Conservation (phyloP, 2,329 filamentous ascomycete genomes). For the Fusarium avenaceum region DNA sequence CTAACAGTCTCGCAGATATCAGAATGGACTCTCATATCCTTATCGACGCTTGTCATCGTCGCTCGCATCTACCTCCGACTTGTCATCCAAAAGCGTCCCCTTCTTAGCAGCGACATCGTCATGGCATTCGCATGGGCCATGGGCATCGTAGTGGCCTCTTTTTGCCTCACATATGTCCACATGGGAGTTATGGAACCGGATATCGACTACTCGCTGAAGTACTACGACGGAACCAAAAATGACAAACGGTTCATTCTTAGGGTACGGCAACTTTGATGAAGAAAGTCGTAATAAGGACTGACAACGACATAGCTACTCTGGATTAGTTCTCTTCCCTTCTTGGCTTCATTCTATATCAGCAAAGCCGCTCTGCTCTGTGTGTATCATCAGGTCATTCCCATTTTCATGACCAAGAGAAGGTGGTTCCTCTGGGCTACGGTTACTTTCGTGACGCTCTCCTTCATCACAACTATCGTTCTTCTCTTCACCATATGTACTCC, state of each 20-base stretch:
- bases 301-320: constrained; percentile 11
- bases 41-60: constrained; percentile 22
- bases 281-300: rapidly evolving
- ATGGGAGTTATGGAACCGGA: constrained; percentile 26
- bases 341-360: constrained; percentile 29
- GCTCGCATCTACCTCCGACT: constrained; percentile 38
- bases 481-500: constrained; percentile 23
- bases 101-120: constrained; percentile 30
- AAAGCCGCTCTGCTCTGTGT: constrained; percentile 34
- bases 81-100: constrained; percentile 18
- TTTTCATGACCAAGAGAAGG: constrained; percentile 29
- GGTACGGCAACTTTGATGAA: rapidly evolving
- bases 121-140: constrained; percentile 29
- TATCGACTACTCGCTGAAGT: neutral
- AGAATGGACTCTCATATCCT: constrained; percentile 31
- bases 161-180: constrained; percentile 8
- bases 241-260: constrained; percentile 4
- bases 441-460: neutral
- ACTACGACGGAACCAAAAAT: neutral
- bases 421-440: constrained; percentile 25
- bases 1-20: constrained; percentile 13
- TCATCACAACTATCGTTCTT: neutral
- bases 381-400: constrained; percentile 24
- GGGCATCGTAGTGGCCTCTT: neutral
- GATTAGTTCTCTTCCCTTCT: constrained; percentile 30